Percentiles rank a stretch among this genome's conserved stretches.
Conservation (phyloP, 2,329 filamentous ascomycete genomes). For the Metarhizium brunneum region DNA sequence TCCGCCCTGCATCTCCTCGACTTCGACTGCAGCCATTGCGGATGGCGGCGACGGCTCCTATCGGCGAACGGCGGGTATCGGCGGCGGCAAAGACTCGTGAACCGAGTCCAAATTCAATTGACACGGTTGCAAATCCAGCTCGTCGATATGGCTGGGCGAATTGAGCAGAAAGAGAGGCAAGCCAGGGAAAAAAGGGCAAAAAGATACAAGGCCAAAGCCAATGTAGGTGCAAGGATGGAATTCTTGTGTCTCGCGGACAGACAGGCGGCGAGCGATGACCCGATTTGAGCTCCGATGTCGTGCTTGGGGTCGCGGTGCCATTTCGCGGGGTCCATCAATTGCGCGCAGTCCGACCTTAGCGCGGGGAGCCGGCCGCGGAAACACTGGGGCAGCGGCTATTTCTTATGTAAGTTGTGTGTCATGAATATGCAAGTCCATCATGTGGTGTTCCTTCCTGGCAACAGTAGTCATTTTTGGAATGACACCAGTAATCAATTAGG, state of each 20-base stretch:
- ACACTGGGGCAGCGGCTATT: too few relatives aligned
- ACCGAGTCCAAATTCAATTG: background rate
- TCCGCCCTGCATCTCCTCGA: slow-evolving; percentile 11
- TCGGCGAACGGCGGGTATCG: background rate
- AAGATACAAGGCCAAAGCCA: background rate
- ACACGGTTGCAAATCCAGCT: background rate
- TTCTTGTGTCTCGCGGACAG: background rate
- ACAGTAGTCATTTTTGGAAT: too few relatives aligned
- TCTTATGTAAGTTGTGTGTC: too few relatives aligned
- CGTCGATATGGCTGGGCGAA: background rate
- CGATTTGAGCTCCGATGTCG: slow-evolving; percentile 13
- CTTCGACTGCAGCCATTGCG: slow-evolving; percentile 4
- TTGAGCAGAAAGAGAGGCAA: background rate
- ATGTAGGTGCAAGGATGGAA: background rate
- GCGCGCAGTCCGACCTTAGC: too few relatives aligned
- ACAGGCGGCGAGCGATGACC: slow-evolving; percentile 8
- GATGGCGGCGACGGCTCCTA: background rate
- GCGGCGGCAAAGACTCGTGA: background rate
- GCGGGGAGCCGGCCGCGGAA: too few relatives aligned
- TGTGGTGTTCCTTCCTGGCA: too few relatives aligned
- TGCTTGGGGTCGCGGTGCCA: slow-evolving; percentile 4
- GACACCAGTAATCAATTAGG: too few relatives aligned
- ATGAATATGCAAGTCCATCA: too few relatives aligned
- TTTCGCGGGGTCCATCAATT: too few relatives aligned
- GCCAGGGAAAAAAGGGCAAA: background rate